Evolutionary conservation across 2,329 filamentous ascomycete species (phyloP).

Genomic region (Colletotrichum trifolii): DNA sequence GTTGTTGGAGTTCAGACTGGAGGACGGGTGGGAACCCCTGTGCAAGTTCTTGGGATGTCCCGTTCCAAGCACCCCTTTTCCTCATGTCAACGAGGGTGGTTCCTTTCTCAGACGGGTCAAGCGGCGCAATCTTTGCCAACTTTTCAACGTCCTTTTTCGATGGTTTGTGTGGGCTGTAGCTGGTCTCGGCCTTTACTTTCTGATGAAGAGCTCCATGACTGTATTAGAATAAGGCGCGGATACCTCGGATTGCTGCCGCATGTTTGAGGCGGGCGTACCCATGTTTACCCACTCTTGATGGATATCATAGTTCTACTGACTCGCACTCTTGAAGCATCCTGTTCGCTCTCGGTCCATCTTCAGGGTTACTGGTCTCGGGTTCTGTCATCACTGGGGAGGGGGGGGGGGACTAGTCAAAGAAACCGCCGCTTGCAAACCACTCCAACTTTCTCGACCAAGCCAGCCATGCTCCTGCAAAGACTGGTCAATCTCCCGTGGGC

Average conservation of each 20-base stretch:
- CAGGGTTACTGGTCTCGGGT: too few species aligned
- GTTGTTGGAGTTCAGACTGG: constrained; percentile 30
- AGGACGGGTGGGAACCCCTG: constrained; percentile 56
- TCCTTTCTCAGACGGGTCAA: constrained; percentile 1
- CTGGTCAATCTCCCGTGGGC: not conserved
- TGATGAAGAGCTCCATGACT: too few species aligned
- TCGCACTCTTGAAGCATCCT: too few species aligned
- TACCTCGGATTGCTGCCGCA: too few species aligned
- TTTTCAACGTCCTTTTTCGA: constrained; percentile 11
- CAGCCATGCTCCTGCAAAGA: not conserved
- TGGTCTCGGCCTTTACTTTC: not conserved
- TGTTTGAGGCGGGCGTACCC: too few species aligned
- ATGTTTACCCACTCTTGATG: too few species aligned
- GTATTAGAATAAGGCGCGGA: too few species aligned
- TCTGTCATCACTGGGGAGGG: too few species aligned
- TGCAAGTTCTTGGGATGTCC: constrained; percentile 53
- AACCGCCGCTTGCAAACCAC: too few species aligned
- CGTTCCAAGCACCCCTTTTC: constrained; percentile 48
- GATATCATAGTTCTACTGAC: too few species aligned
- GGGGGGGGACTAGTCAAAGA: too few species aligned
- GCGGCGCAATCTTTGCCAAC: not conserved
- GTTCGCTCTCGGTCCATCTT: too few species aligned
- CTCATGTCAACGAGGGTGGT: constrained; percentile 44
- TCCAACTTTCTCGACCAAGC: not conserved
- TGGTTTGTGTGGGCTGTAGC: constrained; percentile 7